phyloP scores from a whole-genome alignment of 768 basidiomycete genomes.

The Termitomyces sp. region DNA sequence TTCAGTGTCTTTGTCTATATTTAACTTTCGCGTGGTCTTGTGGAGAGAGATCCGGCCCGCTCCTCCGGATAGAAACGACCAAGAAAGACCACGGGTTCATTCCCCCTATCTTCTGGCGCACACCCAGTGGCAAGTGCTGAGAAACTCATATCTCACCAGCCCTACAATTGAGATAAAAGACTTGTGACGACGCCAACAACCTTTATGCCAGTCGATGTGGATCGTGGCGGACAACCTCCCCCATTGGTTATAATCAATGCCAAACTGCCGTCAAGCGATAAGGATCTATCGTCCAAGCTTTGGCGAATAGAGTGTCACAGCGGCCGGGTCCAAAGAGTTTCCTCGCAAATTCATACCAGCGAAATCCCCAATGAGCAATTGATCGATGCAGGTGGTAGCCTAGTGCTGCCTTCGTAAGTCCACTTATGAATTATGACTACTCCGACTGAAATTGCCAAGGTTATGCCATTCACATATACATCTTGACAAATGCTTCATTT shows the following conservation, averaged over 20 bases:
- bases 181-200: not conserved
- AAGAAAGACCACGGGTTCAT: not conserved
- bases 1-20: not conserved
- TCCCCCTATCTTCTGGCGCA: not conserved
- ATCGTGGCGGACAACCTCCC: not conserved
- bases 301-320: conserved; percentile 25
- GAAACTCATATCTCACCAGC: not conserved
- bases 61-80: not conserved
- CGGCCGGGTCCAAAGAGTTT: conserved; percentile 21
- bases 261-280: conserved; percentile 23
- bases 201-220: not conserved
- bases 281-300: conserved; percentile 17
- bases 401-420: conserved; percentile 32
- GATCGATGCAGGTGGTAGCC: conserved; percentile 23
- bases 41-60: not conserved
- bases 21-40: not conserved
- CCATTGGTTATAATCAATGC: conserved; percentile 19
- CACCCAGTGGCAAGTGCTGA: not conserved
- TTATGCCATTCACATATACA: conserved; percentile 62
- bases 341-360: conserved; percentile 4
- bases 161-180: not conserved
- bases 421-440: conserved; percentile 1
- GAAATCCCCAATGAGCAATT: conserved; percentile 1
- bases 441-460: conserved; percentile 15
- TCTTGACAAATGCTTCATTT: conserved; percentile 64